phyloP scores from a whole-genome alignment of 2,329 filamentous ascomycete species.

The Myriosclerotinia scirpicola region DNA sequence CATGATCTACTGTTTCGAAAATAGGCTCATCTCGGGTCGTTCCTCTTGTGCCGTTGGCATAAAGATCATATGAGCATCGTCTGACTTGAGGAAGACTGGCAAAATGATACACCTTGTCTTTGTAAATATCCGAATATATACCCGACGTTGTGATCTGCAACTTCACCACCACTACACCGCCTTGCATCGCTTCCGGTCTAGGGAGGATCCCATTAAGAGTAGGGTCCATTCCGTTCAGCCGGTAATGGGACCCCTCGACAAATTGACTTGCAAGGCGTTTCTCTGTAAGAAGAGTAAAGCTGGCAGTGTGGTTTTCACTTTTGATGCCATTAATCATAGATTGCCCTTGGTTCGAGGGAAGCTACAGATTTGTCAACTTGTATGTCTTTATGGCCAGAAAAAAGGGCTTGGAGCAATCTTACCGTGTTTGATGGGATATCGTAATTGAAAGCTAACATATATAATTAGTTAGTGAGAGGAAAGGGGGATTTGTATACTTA shows the following conservation, averaged over 20 bases:
- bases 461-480: not conserved
- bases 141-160: constrained; percentile 16
- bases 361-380: not conserved
- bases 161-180: constrained; percentile 4
- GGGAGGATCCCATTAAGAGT: constrained; percentile 1
- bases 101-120: constrained; percentile 11
- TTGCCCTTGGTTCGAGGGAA: constrained; percentile 14
- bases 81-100: constrained; percentile 10
- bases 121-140: constrained; percentile 15
- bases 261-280: constrained; percentile 17
- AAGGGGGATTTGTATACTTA: not conserved
- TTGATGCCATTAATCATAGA: constrained; percentile 12
- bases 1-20: constrained; percentile 16
- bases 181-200: constrained; percentile 10
- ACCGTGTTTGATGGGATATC: constrained; percentile 8
- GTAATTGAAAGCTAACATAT: constrained; percentile 6
- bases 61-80: constrained; percentile 20
- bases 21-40: constrained; percentile 13
- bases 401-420: not conserved
- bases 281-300: constrained; percentile 17
- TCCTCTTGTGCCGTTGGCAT: not conserved
- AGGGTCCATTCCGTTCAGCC: constrained; percentile 14
- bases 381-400: not conserved
- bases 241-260: constrained; percentile 17
- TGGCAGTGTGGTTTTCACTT: not conserved